Base-by-base conservation (phyloP, 805 yeast genomes). In the Ogataea kodamae region DNA sequence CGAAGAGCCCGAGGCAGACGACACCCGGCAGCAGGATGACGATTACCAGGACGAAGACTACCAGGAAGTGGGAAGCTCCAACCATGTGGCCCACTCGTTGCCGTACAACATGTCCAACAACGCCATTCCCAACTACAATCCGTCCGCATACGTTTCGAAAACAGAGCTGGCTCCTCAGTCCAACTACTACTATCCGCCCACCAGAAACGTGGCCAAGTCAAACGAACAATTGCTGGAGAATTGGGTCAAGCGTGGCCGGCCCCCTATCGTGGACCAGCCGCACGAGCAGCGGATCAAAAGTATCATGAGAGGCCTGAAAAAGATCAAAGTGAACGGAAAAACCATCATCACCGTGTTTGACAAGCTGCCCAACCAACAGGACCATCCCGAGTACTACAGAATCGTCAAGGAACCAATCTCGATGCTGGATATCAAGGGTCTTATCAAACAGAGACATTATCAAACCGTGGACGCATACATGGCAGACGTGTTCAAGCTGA, bases 221-320 rank as follows among this genome's bases (percentile, higher is more conserved):
- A 52, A 47, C 34, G 45, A 45, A 17, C 54, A 49, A 32, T 30
- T 52, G 28, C 42, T 55, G 15, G 62, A 57, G 27, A 58, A 52
- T 40, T 80, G 86, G 48, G 72, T 76, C 19, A 81, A 85, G 57
- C 72, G 95, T 52, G 95, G 95, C 12, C 72, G 95, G 49, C 96
- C 96, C 5, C 95, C 96, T 2, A 81, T 86, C 37, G 86, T 87
- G 30, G 95, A 85, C 57, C 81, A 78, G 54, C 95, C 95, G 5
- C 89, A 82, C 58, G 97, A 92, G 60, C 87, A 87, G 53, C 70
- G 97, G 43, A 88, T 90, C 60, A 89, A 90, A 58, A 78, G 86
- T 46, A 79, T 92, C 22, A 63, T 92, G 67, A 77, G 94, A 55
- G 78, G 76, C 30, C 67, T 92, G 53, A 84, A 88, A 52, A 84